phyloP scores from a whole-genome alignment of 495 filamentous ascomycete genomes.

The Hypoxylon fragiforme region DNA sequence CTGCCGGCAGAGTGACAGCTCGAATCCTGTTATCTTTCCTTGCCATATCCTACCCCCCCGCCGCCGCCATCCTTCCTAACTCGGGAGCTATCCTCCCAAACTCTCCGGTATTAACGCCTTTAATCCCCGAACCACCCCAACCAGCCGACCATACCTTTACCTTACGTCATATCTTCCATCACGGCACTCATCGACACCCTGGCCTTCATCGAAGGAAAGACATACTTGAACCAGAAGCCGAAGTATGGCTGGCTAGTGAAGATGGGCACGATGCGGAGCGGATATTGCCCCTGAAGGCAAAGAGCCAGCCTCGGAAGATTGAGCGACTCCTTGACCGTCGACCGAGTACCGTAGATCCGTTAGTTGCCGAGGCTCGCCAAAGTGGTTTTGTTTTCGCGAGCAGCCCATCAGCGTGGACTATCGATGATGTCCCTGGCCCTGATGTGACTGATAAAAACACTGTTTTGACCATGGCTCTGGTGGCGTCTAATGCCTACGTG shows the following conservation, averaged over 20 bases:
- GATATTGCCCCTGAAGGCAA: slow-evolving; percentile 53
- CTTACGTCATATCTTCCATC: slow-evolving; percentile 88
- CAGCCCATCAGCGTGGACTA: slow-evolving; percentile 74
- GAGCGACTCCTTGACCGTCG: slow-evolving; percentile 81
- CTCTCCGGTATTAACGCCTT: slow-evolving; percentile 37
- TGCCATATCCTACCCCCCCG: slow-evolving; percentile 51
- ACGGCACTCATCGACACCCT: slow-evolving; percentile 75
- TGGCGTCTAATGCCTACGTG: slow-evolving; percentile 89
- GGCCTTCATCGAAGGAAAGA: slow-evolving; percentile 75
- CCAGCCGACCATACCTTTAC: slow-evolving; percentile 58
- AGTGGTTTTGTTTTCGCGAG: slow-evolving; percentile 62
- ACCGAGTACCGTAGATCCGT: slow-evolving; percentile 70
- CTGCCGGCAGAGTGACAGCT: slow-evolving; percentile 62
- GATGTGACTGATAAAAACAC: slow-evolving; percentile 86
- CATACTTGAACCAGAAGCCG: slow-evolving; percentile 61
- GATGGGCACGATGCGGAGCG: slow-evolving; percentile 57
- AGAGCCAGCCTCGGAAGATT: slow-evolving; percentile 66
- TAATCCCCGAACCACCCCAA: slow-evolving; percentile 44
- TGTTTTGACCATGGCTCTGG: slow-evolving; percentile 78
- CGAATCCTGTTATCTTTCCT: slow-evolving; percentile 65
- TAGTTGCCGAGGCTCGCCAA: slow-evolving; percentile 68
- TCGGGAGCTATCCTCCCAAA: slow-evolving; percentile 38
- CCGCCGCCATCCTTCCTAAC: slow-evolving; percentile 38
- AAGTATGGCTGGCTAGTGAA: slow-evolving; percentile 66
- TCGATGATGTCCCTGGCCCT: slow-evolving; percentile 77